A percentile compares a stretch with the other conserved stretches of the same genome.
Evolutionary conservation across 305 asterid genomes (phyloP).

Genomic region (Fraxinus nigra): DNA sequence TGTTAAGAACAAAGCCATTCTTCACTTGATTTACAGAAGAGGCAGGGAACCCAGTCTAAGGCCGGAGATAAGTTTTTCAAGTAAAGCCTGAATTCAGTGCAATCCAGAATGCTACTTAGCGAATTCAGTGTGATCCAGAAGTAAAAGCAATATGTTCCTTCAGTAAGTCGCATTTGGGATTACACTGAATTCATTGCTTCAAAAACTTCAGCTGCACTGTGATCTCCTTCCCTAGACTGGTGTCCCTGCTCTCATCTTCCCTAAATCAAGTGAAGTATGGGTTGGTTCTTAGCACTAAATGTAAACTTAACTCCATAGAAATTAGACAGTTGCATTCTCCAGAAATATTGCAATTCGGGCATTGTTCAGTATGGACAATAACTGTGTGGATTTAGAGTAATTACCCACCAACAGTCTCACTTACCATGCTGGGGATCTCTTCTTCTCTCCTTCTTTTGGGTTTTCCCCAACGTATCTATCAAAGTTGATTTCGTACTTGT

Average conservation of each 20-base stretch:
- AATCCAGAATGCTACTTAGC: neutral
- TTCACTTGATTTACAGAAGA: neutral
- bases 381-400: neutral
- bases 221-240: neutral
- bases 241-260: neutral
- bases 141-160: neutral
- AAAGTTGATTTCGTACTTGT: slow-evolving; percentile 74
- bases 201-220: neutral
- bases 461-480: slow-evolving; percentile 66
- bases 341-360: neutral
- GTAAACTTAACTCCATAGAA: neutral
- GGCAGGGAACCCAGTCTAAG: neutral
- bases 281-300: neutral
- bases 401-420: slow-evolving; percentile 5
- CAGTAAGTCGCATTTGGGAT: neutral
- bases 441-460: slow-evolving; percentile 83
- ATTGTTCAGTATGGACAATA: neutral
- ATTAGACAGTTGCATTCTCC: neutral
- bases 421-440: slow-evolving; percentile 94
- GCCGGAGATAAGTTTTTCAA: neutral
- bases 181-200: neutral
- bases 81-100: neutral
- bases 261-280: neutral
- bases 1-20: neutral
- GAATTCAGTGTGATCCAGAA: neutral